phyloP scores from a whole-genome alignment of 2,329 filamentous ascomycete species.

The Diaporthe sp. region DNA sequence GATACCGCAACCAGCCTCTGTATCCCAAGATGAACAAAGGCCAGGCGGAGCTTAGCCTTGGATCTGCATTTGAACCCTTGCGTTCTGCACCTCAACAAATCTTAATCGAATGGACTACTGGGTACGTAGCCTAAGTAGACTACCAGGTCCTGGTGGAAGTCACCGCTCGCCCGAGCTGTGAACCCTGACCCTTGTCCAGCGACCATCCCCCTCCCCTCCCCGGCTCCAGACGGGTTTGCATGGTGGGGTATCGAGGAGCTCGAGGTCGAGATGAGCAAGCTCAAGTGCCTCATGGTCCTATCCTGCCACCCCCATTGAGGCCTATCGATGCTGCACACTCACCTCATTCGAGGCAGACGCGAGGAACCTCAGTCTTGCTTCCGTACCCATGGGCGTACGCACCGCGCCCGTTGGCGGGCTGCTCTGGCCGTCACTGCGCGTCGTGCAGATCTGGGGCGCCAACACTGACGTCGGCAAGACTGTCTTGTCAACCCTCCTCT shows the following conservation, averaged over 20 bases:
- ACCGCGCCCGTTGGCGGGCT: constrained; percentile 63
- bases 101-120: not conserved
- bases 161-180: not conserved
- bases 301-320: constrained; percentile 36
- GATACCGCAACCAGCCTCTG: not conserved
- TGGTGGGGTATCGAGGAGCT: not conserved
- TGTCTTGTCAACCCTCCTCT: constrained; percentile 78
- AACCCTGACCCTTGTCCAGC: not conserved
- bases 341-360: not conserved
- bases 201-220: not conserved
- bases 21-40: not conserved
- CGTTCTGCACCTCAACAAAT: constrained; percentile 4
- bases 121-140: constrained; percentile 1
- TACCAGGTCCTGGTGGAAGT: not conserved
- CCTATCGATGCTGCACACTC: not conserved
- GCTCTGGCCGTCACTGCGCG: constrained; percentile 75
- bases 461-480: constrained; percentile 91
- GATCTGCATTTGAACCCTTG: not conserved
- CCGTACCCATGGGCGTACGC: not conserved
- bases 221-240: not conserved
- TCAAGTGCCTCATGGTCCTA: not conserved
- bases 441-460: constrained; percentile 83
- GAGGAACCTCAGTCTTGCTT: not conserved
- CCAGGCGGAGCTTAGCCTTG: not conserved
- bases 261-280: not conserved